phyloP scores from a whole-genome alignment of 257 asterid species.

The Plectranthus barbatus region DNA sequence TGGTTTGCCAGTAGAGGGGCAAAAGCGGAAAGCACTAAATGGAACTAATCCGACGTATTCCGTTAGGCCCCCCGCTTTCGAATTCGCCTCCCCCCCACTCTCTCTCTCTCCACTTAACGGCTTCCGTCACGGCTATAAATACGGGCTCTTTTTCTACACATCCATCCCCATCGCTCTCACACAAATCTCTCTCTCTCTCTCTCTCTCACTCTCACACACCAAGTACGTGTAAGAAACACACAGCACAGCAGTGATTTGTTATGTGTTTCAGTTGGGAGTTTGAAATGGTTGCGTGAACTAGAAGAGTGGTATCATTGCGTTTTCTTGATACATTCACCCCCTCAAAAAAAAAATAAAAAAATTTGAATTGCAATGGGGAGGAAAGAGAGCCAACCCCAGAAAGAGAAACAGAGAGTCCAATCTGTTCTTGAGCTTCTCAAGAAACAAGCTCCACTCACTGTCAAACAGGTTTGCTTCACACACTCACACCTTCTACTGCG shows the following conservation, averaged over 20 bases:
- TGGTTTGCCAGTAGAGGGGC: conserved; percentile 14
- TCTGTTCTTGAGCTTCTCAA: conserved; percentile 63
- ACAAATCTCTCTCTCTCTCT: conserved; percentile 17
- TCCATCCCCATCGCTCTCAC: conserved; percentile 18
- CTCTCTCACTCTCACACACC: conserved; percentile 10
- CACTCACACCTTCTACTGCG: conserved; percentile 2
- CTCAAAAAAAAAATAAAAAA: not conserved
- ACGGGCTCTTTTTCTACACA: conserved; percentile 24
- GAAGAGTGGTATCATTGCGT: conserved; percentile 55
- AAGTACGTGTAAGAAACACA: conserved; percentile 7
- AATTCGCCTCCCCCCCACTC: conserved; percentile 29
- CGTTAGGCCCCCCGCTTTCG: conserved; percentile 6
- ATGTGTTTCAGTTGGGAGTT: no score
- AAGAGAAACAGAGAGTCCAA: conserved; percentile 46
- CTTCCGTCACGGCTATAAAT: conserved; percentile 56
- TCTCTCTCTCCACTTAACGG: conserved; percentile 21
- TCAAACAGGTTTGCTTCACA: conserved; percentile 57
- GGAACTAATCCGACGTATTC: conserved; percentile 35
- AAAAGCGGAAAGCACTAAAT: conserved; percentile 19
- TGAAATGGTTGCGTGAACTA: conserved; percentile 46
- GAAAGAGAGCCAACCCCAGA: conserved; percentile 51
- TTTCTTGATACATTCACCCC: conserved; percentile 25
- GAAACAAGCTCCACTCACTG: conserved; percentile 70
- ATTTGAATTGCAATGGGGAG: conserved; percentile 39
- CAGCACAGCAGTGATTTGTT: not conserved